Base-by-base conservation (phyloP, 371 early-diverging fungal species). In the Haplosporangium sp. region DNA sequence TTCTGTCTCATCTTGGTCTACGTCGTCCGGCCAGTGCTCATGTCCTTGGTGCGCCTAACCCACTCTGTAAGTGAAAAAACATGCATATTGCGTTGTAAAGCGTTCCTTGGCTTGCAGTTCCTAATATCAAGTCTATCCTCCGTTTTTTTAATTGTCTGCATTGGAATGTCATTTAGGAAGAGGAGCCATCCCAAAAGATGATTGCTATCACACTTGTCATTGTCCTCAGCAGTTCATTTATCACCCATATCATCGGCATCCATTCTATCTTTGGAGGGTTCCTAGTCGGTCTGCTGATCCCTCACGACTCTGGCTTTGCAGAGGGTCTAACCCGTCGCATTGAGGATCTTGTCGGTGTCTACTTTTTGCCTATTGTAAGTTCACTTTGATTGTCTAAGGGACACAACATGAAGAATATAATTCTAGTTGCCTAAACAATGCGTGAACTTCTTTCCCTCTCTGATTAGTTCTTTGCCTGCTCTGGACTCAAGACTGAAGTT, bases 241-340 rank as follows among this genome's bases (percentile, higher is more conserved):
- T 95, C 55, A 95, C 96, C 0, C 87, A 95, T 55, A 86, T 90
- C 47, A 92, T 95, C 61, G 97, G 98, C 23, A 88, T 95, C 40
- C 94, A 96, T 75, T 83, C 93, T 10, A 96, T 97, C 61, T 96
- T 98, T 85, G 98, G 98, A n/a, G 96, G 91, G 0, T 96, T 96
- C 74, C 61, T 97, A 1, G 87, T 91, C 14, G 98, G 98, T 5
- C 82, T 95, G 13, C 89, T 95, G 37, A 85, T 94, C 6, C 98
- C 98, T 0, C 96, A 95, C 73, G 92, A 94, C 54, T 86, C 90
- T 64, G 96, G 96, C 29, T 92, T 98, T 69, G 91, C 96, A 2
- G 84, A 93, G 55, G 90, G 91, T 50, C 85, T 98, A n/a, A 92
- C 95, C 0, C 95, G 95, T 57, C 94, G 95, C 81, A 91, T 96